Evolutionary conservation across 2,329 filamentous ascomycete genomes (phyloP).

Genomic region (Aspergillus sp.): DNA sequence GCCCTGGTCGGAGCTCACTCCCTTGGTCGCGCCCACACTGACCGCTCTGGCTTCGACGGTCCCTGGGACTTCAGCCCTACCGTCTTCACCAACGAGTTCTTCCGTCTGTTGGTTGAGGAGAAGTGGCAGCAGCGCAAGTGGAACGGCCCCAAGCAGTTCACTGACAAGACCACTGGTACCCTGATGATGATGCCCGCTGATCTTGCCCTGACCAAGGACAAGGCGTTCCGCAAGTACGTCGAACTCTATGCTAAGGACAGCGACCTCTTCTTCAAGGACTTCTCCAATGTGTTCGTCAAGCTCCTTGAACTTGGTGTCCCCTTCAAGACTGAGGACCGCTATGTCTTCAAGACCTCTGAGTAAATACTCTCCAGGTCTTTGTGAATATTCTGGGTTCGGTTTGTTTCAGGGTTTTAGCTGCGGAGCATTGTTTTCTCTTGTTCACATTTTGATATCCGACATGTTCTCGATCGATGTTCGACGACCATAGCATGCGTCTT

Average conservation of each 20-base stretch:
- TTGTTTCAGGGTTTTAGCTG: constrained; percentile 13
- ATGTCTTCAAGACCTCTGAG: constrained; percentile 63
- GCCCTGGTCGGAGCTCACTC: constrained; percentile 84
- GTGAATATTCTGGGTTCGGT: constrained; percentile 12
- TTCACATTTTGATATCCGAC: constrained; percentile 19
- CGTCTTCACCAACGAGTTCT: constrained; percentile 93
- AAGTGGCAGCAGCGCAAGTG: constrained; percentile 92
- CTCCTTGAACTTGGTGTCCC: constrained; percentile 95
- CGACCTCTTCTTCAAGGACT: constrained; percentile 91
- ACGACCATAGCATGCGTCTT: background rate
- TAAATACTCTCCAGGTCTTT: constrained; percentile 24
- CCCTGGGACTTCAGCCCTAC: constrained; percentile 93
- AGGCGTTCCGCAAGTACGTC: constrained; percentile 76
- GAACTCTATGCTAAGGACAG: constrained; percentile 91
- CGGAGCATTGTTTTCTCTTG: constrained; percentile 16
- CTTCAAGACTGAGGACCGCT: constrained; percentile 66
- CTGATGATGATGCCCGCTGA: constrained; percentile 98
- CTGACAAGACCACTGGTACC: constrained; percentile 82
- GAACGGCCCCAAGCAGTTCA: constrained; percentile 87
- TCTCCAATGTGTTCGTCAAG: constrained; percentile 73
- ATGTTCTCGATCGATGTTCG: constrained; percentile 1
- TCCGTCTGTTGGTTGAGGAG: constrained; percentile 80
- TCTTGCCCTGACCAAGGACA: constrained; percentile 83
- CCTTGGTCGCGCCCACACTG: constrained; percentile 83
- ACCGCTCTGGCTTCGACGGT: constrained; percentile 84